Conservation (phyloP, 1,284 basidiomycete genomes). For the Anthracocystis setariae region DNA sequence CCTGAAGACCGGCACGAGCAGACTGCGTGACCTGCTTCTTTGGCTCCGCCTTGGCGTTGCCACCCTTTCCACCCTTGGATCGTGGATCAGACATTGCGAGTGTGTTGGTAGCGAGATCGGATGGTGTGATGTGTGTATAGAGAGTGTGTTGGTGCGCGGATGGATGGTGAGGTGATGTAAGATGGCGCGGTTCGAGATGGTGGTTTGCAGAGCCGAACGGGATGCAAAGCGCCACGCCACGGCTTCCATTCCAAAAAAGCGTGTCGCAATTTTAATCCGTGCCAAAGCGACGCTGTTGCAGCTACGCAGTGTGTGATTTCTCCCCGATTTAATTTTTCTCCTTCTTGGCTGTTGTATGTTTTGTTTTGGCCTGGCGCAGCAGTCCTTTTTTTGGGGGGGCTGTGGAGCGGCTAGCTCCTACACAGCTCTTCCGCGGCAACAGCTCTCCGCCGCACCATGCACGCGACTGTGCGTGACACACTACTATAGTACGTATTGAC, state of each 20-base stretch:
- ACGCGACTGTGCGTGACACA: neutral
- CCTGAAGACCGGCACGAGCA: slow-evolving; percentile 61
- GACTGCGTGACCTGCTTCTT: slow-evolving; percentile 58
- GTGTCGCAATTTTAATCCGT: slow-evolving; percentile 13
- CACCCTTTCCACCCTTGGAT: slow-evolving; percentile 54
- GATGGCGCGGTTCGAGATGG: slow-evolving; percentile 17
- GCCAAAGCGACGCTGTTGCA: slow-evolving; percentile 1
- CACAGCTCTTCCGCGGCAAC: neutral
- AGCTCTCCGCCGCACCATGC: neutral
- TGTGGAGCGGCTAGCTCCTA: too few species aligned
- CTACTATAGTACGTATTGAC: too few species aligned
- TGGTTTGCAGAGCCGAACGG: slow-evolving; percentile 26
- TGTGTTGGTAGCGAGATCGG: neutral
- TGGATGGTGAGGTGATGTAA: slow-evolving; percentile 1
- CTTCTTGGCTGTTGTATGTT: neutral
- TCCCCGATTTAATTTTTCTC: slow-evolving; percentile 12
- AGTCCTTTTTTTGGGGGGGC: too few species aligned
- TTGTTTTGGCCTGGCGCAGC: slow-evolving; percentile 4
- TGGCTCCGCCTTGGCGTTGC: slow-evolving; percentile 49
- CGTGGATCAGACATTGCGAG: slow-evolving; percentile 50
- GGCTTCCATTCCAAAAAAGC: slow-evolving; percentile 2
- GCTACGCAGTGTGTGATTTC: neutral
- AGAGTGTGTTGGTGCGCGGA: neutral
- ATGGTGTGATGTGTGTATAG: neutral
- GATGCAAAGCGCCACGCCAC: slow-evolving; percentile 6